Evolutionary conservation across 306 rosid genomes (phyloP).

Genomic region (Sophora flavescens): DNA sequence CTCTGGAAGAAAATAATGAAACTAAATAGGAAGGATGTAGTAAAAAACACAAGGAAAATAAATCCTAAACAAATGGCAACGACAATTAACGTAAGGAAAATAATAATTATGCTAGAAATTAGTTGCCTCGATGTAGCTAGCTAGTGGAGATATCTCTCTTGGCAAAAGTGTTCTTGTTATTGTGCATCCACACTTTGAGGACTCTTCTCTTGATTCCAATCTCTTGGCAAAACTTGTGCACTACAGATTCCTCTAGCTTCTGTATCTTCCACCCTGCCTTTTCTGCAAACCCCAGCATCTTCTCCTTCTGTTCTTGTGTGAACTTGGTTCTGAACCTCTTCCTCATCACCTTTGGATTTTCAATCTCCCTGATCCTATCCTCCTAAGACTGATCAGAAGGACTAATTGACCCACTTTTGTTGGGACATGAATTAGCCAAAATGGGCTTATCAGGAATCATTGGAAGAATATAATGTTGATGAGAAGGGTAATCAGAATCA

Average conservation of each 20-base stretch:
- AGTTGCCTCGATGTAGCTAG: conserved; percentile 30
- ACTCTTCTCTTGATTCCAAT: conserved; percentile 66
- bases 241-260: conserved; percentile 57
- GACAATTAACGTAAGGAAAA: background rate
- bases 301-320: conserved; percentile 70
- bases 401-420: conserved; percentile 55
- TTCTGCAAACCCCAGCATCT: conserved; percentile 63
- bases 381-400: conserved; percentile 47
- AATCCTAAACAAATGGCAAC: conserved; percentile 4
- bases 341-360: conserved; percentile 43
- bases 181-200: conserved; percentile 79
- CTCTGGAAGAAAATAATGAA: conserved; percentile 16
- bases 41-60: background rate
- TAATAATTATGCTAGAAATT: background rate
- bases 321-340: conserved; percentile 74
- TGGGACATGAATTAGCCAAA: conserved; percentile 42
- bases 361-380: conserved; percentile 29
- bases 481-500: conserved; percentile 17
- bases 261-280: conserved; percentile 67
- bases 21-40: background rate
- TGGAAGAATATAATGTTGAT: conserved; percentile 20
- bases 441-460: conserved; percentile 38
- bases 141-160: conserved; percentile 38
- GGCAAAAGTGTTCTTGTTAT: conserved; percentile 63
- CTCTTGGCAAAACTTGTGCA: conserved; percentile 63